Evolutionary conservation across 1,284 basidiomycete species (phyloP).

Genomic region (Boletus nobilissimus): DNA sequence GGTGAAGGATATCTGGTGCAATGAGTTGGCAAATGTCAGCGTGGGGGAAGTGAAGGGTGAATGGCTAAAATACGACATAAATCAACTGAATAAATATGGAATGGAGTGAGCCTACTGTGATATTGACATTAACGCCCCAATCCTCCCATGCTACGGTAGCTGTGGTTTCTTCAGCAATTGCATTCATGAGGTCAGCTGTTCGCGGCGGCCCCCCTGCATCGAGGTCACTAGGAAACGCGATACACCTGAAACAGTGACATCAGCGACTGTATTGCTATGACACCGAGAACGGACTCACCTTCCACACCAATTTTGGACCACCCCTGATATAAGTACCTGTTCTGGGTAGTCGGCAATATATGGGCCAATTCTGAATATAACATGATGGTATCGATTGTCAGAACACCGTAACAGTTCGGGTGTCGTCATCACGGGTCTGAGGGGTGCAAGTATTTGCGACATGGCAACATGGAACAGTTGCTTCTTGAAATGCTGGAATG

Average conservation of each 20-base stretch:
- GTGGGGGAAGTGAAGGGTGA: not conserved
- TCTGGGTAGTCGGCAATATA: not conserved
- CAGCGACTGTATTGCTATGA: no score
- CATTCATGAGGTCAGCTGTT: no score
- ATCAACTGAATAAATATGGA: no score
- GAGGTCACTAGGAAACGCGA: no score
- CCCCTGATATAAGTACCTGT: not conserved
- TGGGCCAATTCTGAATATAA: not conserved
- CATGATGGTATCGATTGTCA: not conserved
- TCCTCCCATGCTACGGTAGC: no score
- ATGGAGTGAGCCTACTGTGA: no score
- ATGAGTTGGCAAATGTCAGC: not conserved
- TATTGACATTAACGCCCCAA: no score
- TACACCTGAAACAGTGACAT: no score
- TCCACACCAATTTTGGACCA: not conserved
- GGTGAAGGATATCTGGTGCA: not conserved
- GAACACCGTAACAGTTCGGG: not conserved
- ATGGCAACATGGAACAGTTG: not conserved
- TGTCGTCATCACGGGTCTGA: not conserved
- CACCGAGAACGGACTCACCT: no score
- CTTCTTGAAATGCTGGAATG: not conserved
- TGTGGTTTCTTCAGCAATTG: no score
- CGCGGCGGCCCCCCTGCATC: no score
- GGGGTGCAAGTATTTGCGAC: not conserved
- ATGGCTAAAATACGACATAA: no score